Conservation (phyloP, 2,329 filamentous ascomycete genomes). For the Orbilia oligospora region DNA sequence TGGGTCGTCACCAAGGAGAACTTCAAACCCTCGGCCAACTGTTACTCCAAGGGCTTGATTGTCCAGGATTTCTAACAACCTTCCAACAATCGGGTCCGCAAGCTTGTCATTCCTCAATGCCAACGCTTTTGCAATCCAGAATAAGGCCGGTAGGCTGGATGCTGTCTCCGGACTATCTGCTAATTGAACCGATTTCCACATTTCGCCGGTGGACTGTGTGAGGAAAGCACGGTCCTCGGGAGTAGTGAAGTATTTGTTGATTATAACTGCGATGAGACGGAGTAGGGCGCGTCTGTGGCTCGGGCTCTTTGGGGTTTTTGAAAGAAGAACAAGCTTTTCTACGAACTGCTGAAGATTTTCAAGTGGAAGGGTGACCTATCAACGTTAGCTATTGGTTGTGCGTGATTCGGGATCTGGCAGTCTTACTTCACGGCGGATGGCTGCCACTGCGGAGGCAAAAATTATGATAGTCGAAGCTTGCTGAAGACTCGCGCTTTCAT, state of each 20-base stretch:
- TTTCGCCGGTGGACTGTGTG: constrained; percentile 42
- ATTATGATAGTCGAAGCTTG: constrained; percentile 60
- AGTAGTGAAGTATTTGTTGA: constrained; percentile 67
- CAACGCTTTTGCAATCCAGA: constrained; percentile 75
- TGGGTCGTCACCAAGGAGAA: constrained; percentile 75
- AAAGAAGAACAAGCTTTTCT: constrained; percentile 66
- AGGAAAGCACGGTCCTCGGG: constrained; percentile 59
- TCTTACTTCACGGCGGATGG: constrained; percentile 62
- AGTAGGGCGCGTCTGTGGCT: constrained; percentile 67
- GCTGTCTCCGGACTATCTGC: constrained; percentile 64
- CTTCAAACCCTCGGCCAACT: constrained; percentile 73
- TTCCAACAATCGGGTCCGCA: constrained; percentile 58
- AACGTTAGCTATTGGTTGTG: constrained; percentile 10
- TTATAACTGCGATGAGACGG: constrained; percentile 67
- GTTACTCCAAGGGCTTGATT: constrained; percentile 70
- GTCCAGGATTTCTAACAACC: constrained; percentile 63
- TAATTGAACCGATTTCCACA: constrained; percentile 40
- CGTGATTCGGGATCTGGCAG: not conserved
- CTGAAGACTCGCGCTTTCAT: constrained; percentile 38
- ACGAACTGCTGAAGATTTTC: constrained; percentile 65
- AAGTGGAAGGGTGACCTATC: constrained; percentile 61
- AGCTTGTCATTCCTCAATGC: constrained; percentile 67
- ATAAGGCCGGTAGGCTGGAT: constrained; percentile 71
- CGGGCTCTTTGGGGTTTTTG: constrained; percentile 65
- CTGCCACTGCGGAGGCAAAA: constrained; percentile 62